Conservation (phyloP, 257 asterid species). For the Orobanche coerulescens region DNA sequence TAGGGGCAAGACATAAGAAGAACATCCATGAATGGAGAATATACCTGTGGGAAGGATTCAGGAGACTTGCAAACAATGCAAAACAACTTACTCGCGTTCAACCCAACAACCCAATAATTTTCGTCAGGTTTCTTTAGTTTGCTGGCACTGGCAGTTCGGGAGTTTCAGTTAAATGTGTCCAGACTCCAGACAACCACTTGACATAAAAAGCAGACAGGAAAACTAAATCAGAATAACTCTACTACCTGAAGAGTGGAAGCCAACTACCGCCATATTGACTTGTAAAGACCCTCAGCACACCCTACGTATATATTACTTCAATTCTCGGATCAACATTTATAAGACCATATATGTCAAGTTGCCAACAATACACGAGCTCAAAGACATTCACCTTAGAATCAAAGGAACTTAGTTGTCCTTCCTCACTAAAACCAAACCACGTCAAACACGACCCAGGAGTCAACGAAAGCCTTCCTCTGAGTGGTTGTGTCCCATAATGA, state of each 20-base stretch:
- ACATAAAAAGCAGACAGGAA: neutral
- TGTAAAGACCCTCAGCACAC: constrained; percentile 72
- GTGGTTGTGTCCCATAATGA: constrained; percentile 42
- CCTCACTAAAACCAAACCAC: constrained; percentile 96
- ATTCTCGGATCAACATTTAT: constrained; percentile 15
- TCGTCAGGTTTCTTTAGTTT: constrained; percentile 70
- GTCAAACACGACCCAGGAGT: constrained; percentile 85
- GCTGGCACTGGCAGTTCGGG: constrained; percentile 43
- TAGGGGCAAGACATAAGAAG: constrained; percentile 6
- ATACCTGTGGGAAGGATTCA: constrained; percentile 80
- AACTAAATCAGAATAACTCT: constrained; percentile 1
- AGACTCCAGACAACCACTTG: too few relatives aligned
- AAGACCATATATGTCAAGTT: neutral
- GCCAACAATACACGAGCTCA: constrained; percentile 6
- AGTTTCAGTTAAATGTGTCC: constrained; percentile 13
- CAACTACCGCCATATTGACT: constrained; percentile 83
- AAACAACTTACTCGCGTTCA: constrained; percentile 69
- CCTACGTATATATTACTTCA: constrained; percentile 39
- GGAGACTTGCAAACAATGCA: constrained; percentile 88
- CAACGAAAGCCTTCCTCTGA: constrained; percentile 67
- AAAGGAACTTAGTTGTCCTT: constrained; percentile 80
- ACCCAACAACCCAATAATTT: constrained; percentile 80
- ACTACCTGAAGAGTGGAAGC: constrained; percentile 95
- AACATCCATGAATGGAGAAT: constrained; percentile 12
- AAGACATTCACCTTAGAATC: constrained; percentile 73